phyloP scores from a whole-genome alignment of 1,284 basidiomycete genomes.

The Malassezia equina region DNA sequence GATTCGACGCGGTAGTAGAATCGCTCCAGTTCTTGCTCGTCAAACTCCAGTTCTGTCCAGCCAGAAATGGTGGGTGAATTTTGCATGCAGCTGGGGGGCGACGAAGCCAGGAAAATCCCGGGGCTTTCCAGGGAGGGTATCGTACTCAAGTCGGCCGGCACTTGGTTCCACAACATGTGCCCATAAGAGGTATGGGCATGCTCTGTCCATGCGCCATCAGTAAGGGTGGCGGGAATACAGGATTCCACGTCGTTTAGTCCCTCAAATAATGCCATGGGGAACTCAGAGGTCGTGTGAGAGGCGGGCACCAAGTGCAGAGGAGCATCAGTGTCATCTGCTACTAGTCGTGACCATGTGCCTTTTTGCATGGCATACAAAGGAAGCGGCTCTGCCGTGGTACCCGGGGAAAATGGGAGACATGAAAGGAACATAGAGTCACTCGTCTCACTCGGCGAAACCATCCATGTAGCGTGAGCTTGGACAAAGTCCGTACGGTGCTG shows the following conservation, averaged over 20 bases:
- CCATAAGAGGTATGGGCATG: constrained; percentile 1
- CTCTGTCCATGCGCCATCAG: background rate
- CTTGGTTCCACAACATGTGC: constrained; percentile 3
- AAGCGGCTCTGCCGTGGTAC: background rate
- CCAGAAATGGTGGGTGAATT: background rate
- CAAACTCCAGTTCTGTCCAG: background rate
- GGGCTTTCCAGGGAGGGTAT: background rate
- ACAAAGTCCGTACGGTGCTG: background rate
- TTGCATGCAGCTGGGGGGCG: constrained; percentile 5
- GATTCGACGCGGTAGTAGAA: background rate
- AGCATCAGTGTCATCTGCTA: background rate
- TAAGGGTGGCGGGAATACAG: background rate
- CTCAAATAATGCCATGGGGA: background rate
- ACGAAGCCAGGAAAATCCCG: background rate
- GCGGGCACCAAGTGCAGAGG: background rate
- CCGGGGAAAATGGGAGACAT: background rate
- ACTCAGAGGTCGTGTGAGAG: background rate
- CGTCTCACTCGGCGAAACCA: background rate
- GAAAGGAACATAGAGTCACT: background rate
- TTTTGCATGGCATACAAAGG: background rate
- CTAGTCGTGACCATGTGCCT: background rate
- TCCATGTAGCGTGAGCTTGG: background rate
- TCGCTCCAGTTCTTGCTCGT: background rate
- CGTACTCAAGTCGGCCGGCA: background rate
- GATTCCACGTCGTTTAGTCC: background rate